These are phyloP conservation scores for Mucor velutinosus DNA, from an alignment of 371 early-diverging fungal species.

Conservation along the genomic window DNA sequence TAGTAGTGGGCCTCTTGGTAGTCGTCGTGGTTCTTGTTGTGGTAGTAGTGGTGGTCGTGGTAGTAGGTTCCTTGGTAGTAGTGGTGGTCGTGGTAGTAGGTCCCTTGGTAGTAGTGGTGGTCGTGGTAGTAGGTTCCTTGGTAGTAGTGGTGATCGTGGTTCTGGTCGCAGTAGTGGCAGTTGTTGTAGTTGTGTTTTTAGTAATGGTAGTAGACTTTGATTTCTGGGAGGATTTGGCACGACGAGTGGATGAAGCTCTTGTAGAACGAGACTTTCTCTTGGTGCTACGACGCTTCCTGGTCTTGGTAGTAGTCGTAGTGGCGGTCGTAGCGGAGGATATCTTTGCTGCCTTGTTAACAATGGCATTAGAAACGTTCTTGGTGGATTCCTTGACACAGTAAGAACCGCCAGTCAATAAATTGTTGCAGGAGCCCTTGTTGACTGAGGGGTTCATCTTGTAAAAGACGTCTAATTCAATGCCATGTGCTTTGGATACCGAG, in stretches of 20 bases:
- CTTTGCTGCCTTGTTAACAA: slow-evolving; percentile 21
- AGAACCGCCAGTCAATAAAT: slow-evolving; percentile 39
- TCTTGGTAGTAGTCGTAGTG: neutral
- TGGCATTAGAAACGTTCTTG: neutral
- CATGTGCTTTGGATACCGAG: slow-evolving; percentile 33
- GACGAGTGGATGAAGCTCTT: slow-evolving; percentile 5
- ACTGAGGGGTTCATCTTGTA: slow-evolving; percentile 40
- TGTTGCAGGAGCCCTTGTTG: slow-evolving; percentile 31
- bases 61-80: neutral
- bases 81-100: slow-evolving; percentile 3
- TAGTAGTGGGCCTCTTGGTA: slow-evolving; percentile 12
- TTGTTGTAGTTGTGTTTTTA: slow-evolving; percentile 11
- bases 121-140: slow-evolving; percentile 5
- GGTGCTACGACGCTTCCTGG: neutral
- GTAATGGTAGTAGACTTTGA: slow-evolving; percentile 9
- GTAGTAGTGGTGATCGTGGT: neutral
- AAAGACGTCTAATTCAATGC: slow-evolving; percentile 30
- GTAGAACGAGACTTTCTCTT: slow-evolving; percentile 19
- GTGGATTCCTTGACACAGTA: slow-evolving; percentile 34
- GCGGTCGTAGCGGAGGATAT: slow-evolving; percentile 8
- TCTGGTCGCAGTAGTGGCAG: neutral
- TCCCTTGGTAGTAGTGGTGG: neutral
- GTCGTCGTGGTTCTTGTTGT: slow-evolving; percentile 7
- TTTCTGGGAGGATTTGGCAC: neutral
- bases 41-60: neutral